Evolutionary conservation across 169 alveolate species (phyloP), one percentile per base, ranked within the genome.

Genomic region (Besnoitia besnoiti): DNA sequence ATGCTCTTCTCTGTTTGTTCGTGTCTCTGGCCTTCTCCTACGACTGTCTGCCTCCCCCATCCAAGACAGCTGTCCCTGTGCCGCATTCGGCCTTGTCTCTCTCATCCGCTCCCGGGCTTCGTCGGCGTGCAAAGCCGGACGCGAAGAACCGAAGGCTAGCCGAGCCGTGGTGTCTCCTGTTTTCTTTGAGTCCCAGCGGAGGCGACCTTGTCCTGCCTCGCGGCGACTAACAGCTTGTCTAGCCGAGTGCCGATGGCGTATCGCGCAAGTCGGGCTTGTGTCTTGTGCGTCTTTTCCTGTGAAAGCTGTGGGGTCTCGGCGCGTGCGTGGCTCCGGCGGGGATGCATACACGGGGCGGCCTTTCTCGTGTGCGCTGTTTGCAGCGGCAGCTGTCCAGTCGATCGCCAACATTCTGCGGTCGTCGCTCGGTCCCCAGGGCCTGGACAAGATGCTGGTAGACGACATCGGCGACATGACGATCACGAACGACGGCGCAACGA

Each of bases 401-500:
- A 94, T 99, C 73, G 99, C 99, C 42, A 99, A 99, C 95, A 98
- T 99, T 50, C 97, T 99, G 89, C 98, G 98, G 95, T 97, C 99
- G 42, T 98, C 99, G 33, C 96, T 99, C 91, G 99, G 99, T 42
- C 99, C 99, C 19, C 99, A 99, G 89, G 99, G 99, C 39, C 96
- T 99, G 61, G 99, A 99, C 94, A 99, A 99, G 96, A 99, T 99
- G 99, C 96, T 99, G 47, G 99, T 99, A 85, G 99, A 99, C 92
- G 99, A 98, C 85, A 97, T 99, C 37, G 99, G 99, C n/a, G 99
- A 99, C 93, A 99, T 99, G 44, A 97, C 98, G 59, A 98, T 99
- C 59, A 98, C 99, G 46, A 99, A 99, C 94, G 99, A 99, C 94
- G 99, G 99, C 24, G 99, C 99, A 35, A 99, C 99, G 40, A 99